These are phyloP conservation scores for Ascochyta fabae DNA, from an alignment of 2,329 filamentous ascomycete genomes.

Conservation along the genomic window DNA sequence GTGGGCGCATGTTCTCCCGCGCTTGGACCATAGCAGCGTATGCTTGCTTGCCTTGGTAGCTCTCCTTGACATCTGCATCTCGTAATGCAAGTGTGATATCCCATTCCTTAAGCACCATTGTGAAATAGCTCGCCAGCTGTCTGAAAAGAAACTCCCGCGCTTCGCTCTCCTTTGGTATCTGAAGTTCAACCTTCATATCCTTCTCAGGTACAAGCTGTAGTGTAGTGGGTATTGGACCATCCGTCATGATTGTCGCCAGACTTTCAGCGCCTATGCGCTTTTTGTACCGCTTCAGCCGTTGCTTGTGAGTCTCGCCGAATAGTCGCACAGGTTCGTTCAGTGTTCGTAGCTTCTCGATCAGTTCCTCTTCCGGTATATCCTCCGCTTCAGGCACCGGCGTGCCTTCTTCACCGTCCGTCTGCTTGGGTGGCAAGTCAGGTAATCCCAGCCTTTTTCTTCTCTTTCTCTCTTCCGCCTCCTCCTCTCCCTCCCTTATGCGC, in stretches of 20 bases:
- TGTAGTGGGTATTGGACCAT: conserved; percentile 86
- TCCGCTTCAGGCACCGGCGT: conserved; percentile 55
- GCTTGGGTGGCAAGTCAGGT: conserved; percentile 69
- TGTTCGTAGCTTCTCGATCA: conserved; percentile 70
- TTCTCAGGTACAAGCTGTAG: conserved; percentile 79
- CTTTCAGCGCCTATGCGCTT: conserved; percentile 60
- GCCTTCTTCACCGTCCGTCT: conserved; percentile 54
- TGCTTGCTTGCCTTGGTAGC: conserved; percentile 80
- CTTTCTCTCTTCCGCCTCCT: conserved; percentile 73
- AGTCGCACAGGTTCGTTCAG: conserved; percentile 75
- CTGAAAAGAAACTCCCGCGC: conserved; percentile 77
- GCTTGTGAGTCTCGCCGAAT: conserved; percentile 81
- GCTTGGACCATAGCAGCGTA: conserved; percentile 86
- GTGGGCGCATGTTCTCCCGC: conserved; percentile 82
- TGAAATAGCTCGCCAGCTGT: conserved; percentile 94
- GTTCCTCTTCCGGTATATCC: conserved; percentile 74
- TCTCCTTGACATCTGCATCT: conserved; percentile 66
- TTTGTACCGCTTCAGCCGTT: conserved; percentile 73
- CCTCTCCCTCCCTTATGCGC: conserved; percentile 71
- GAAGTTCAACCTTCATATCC: conserved; percentile 80
- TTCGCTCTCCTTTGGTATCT: conserved; percentile 67
- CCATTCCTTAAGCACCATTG: conserved; percentile 92
- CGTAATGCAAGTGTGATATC: conserved; percentile 73
- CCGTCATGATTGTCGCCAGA: conserved; percentile 59
- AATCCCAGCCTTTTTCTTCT: conserved; percentile 80